Evolutionary conservation across 495 filamentous ascomycete species (phyloP).

Genomic region (Patellaria atrata): DNA sequence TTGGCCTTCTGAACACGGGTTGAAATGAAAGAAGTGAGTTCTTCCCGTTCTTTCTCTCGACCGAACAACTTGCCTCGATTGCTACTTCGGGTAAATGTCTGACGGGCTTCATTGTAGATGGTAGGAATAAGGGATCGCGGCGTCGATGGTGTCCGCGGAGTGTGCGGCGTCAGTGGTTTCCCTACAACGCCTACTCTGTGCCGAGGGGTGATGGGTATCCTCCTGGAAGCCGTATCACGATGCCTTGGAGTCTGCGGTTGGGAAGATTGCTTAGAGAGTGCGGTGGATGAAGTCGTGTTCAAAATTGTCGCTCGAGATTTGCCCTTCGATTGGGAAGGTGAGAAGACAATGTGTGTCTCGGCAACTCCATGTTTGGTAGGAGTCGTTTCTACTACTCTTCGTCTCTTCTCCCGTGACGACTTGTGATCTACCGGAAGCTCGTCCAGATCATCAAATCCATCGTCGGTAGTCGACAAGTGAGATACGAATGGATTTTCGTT

Average conservation of each 20-base stretch:
- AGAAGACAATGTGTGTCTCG: constrained; percentile 16
- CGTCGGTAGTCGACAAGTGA: constrained; percentile 4
- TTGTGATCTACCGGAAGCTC: constrained; percentile 22
- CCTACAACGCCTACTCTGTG: constrained; percentile 50
- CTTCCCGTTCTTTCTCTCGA: constrained; percentile 61
- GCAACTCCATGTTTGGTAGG: constrained; percentile 26
- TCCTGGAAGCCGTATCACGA: constrained; percentile 47
- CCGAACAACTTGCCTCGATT: constrained; percentile 67
- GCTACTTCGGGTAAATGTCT: constrained; percentile 67
- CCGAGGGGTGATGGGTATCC: constrained; percentile 50
- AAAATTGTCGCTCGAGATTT: constrained; percentile 24
- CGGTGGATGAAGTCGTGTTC: no score
- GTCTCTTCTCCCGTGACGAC: constrained; percentile 7
- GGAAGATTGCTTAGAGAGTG: constrained; percentile 18
- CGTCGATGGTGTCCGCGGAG: constrained; percentile 47
- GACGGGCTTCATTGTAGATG: constrained; percentile 74
- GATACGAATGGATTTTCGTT: constrained; percentile 37
- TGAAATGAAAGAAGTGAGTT: constrained; percentile 55
- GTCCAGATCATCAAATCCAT: constrained; percentile 25
- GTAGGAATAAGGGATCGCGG: constrained; percentile 45
- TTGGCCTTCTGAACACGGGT: constrained; percentile 42
- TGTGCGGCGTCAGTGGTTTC: constrained; percentile 37
- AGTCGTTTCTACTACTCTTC: constrained; percentile 10
- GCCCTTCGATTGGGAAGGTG: constrained; percentile 22
- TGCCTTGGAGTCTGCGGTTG: constrained; percentile 51